Evolutionary conservation across 371 early-diverging fungal species (phyloP), one percentile per base, ranked within the genome.

Genomic region (Parasitella parasitica): DNA sequence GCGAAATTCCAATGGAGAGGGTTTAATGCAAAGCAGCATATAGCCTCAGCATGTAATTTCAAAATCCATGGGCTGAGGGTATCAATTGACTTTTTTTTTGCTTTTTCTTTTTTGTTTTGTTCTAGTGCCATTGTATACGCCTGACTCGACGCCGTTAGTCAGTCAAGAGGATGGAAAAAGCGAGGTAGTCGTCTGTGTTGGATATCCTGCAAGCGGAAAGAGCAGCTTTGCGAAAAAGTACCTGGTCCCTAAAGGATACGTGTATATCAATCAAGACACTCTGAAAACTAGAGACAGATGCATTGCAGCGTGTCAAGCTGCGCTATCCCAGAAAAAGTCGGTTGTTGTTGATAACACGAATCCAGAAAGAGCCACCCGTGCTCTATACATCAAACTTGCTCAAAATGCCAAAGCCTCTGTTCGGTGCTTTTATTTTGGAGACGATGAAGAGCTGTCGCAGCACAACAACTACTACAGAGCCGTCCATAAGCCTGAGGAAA

Each of bases 151-250:
- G 16, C 61, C 54, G 2, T 41, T 48, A 12, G 27, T 35, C 1
- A 15, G n/a, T 9, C n/a, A 57, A 43, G 39, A 49, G n/a, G 30
- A 30, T 30, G 30, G 6, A 4, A 37, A 46, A 38, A 26, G 26
- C 4, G 64, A 95, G 28, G 30, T 96, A 22, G 71, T 96, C 30
- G 64, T 97, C 1, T 82, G 89, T 49, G 90, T 91, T 34, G 97
- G 97, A 0, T 84, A 80, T 15, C 96, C 96, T 1, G 96, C 93
- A 0, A 81, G 86, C 26, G 97, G 97, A n/a, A 97, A 96, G 70
- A 84, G 91, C 0, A 84, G 82, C 3, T 93, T 94, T 77, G 85
- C 86, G 4, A 71, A 72, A 2, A 80, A 69, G 16, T 77, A 89
- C 34, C 70, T 93, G 34, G 67, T 83, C 6, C 78, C 85, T 1